These are phyloP conservation scores for Penicillium sclerotiorum DNA, from an alignment of 2,329 filamentous ascomycete species.

Conservation along the genomic window DNA sequence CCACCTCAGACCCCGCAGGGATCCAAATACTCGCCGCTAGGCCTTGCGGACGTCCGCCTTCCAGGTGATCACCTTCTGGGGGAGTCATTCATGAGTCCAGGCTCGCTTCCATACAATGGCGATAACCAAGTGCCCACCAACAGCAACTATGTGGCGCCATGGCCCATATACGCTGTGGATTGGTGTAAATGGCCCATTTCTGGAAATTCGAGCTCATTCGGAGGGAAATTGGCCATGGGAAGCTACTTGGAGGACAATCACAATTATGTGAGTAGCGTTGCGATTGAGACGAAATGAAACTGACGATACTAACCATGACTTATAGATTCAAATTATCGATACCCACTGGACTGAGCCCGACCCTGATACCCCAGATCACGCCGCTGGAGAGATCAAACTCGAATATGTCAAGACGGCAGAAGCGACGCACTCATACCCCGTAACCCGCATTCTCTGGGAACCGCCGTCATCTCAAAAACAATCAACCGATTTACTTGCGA, in stretches of 20 bases:
- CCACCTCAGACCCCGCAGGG: conserved; percentile 56
- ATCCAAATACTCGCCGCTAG: conserved; percentile 81
- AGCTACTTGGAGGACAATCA: conserved; percentile 98
- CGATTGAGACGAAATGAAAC: conserved; percentile 32
- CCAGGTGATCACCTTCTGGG: conserved; percentile 79
- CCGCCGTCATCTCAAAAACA: conserved; percentile 93
- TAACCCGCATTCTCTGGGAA: conserved; percentile 94
- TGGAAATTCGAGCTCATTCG: conserved; percentile 60
- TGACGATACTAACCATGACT: conserved; percentile 16
- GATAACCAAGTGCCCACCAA: conserved; percentile 69
- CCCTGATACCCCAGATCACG: conserved; percentile 69
- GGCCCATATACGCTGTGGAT: conserved; percentile 95
- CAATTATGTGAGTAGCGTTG: conserved; percentile 85
- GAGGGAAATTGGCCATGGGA: conserved; percentile 90
- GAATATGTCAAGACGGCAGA: conserved; percentile 94
- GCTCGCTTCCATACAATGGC: conserved; percentile 64
- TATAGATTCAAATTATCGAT: conserved; percentile 93
- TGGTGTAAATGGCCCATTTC: conserved; percentile 98
- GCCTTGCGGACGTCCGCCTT: conserved; percentile 87
- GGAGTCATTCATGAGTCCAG: conserved; percentile 66
- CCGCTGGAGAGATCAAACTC: conserved; percentile 64
- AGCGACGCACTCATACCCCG: conserved; percentile 95
- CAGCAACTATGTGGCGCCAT: conserved; percentile 91
- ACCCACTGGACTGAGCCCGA: conserved; percentile 74
- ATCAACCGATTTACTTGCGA: conserved; percentile 90